Evolutionary conservation across 768 basidiomycete genomes (phyloP).

Genomic region (Gymnopilus junonius): DNA sequence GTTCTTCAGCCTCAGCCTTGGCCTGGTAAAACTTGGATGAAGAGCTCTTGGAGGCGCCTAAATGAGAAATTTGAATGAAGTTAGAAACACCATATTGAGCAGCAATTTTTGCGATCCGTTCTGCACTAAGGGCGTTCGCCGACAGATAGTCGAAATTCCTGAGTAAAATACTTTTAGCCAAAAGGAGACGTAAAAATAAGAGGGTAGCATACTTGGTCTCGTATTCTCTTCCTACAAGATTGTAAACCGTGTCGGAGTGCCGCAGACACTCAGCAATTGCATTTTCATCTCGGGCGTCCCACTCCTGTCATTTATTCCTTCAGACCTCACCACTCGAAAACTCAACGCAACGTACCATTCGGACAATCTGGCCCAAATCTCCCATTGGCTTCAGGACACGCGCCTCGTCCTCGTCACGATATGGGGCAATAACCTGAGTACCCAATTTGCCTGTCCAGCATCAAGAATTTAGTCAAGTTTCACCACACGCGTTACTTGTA

Average conservation of each 20-base stretch:
- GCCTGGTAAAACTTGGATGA: constrained; percentile 84
- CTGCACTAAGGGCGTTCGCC: constrained; percentile 84
- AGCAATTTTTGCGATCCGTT: constrained; percentile 84
- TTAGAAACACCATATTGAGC: constrained; percentile 78
- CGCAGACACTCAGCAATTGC: constrained; percentile 93
- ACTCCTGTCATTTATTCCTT: constrained; percentile 65
- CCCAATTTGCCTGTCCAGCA: constrained; percentile 77
- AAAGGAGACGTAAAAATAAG: constrained; percentile 3
- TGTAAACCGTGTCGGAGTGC: constrained; percentile 97
- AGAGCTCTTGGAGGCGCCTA: constrained; percentile 85
- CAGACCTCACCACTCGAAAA: background rate
- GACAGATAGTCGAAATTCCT: constrained; percentile 90
- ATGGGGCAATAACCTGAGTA: constrained; percentile 93
- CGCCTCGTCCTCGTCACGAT: constrained; percentile 93
- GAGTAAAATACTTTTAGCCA: constrained; percentile 12
- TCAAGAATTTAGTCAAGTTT: constrained; percentile 2
- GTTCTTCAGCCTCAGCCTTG: constrained; percentile 89
- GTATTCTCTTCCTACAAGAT: constrained; percentile 92
- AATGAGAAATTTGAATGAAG: constrained; percentile 92
- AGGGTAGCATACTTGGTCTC: constrained; percentile 80
- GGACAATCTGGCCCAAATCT: constrained; percentile 94
- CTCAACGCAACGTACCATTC: constrained; percentile 65
- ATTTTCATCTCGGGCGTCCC: constrained; percentile 89
- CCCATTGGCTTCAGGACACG: constrained; percentile 92
- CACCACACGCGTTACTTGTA: constrained; percentile 2